Conservation (phyloP, 371 early-diverging fungal genomes). For the Mucor piriformis region DNA sequence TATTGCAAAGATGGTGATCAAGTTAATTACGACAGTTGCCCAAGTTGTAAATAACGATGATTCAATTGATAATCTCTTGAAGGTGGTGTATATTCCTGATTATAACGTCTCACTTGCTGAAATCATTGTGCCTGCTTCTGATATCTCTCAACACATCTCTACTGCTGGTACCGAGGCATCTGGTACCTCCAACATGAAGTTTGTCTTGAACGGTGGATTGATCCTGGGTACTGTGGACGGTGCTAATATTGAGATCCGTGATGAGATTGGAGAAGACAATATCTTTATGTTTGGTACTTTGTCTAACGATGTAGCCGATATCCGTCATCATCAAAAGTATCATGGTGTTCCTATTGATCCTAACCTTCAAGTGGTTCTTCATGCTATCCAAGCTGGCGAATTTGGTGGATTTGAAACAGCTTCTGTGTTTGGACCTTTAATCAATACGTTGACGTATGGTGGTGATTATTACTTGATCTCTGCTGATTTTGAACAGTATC, state of each 20-base stretch:
- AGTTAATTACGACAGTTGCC: conserved; percentile 91
- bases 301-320: conserved; percentile 87
- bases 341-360: conserved; percentile 74
- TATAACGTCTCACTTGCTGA: conserved; percentile 94
- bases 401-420: conserved; percentile 71
- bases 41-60: conserved; percentile 84
- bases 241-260: conserved; percentile 94
- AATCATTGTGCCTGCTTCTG: conserved; percentile 89
- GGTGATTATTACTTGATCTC: conserved; percentile 89
- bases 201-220: conserved; percentile 93
- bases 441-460: conserved; percentile 79
- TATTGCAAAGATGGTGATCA: conserved; percentile 94
- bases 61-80: conserved; percentile 74
- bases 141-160: conserved; percentile 91
- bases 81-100: conserved; percentile 94
- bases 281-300: conserved; percentile 92
- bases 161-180: conserved; percentile 97
- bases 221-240: conserved; percentile 89
- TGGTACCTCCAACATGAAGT: conserved; percentile 97
- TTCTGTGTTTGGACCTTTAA: conserved; percentile 71
- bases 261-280: conserved; percentile 92
- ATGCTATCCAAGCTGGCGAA: conserved; percentile 71
- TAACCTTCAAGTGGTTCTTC: conserved; percentile 74
- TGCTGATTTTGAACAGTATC: conserved; percentile 84
- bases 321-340: conserved; percentile 85